Conservation (phyloP, 202 grass and related monocot species). For the Hordeum pubiflorum region DNA sequence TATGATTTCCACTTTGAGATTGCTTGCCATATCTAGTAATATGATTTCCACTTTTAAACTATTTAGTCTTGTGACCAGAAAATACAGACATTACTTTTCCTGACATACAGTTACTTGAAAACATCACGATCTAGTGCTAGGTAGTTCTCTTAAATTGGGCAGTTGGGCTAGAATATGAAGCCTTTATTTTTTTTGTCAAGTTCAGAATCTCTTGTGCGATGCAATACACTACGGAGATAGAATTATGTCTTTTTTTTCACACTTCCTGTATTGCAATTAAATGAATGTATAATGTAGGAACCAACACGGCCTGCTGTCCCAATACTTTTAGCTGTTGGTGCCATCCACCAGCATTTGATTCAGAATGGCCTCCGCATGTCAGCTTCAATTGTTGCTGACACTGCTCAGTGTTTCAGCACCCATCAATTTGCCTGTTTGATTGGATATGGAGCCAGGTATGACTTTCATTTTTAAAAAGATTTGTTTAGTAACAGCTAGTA, state of each 20-base stretch:
- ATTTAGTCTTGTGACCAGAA: not conserved
- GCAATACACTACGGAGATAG: not conserved
- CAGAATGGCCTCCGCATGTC: conserved; percentile 96
- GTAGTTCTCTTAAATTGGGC: not conserved
- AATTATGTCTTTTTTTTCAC: not conserved
- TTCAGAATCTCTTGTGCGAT: not conserved
- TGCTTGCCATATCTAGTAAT: not conserved
- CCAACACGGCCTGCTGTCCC: conserved; percentile 90
- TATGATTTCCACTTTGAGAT: not conserved
- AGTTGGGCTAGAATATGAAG: not conserved
- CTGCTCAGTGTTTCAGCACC: conserved; percentile 98
- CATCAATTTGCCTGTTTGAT: conserved; percentile 99
- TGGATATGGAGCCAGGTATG: conserved; percentile 97
- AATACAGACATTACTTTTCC: not conserved
- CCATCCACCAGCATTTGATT: conserved; percentile 99
- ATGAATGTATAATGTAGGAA: conserved; percentile 56
- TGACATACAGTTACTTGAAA: not conserved
- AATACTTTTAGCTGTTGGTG: conserved; percentile 95
- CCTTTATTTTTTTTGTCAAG: conserved; percentile 11
- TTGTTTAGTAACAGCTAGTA: conserved; percentile 4
- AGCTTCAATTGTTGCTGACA: conserved; percentile 93
- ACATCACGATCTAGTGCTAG: not conserved
- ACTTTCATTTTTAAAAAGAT: conserved; percentile 1
- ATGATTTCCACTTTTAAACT: conserved; percentile 3
- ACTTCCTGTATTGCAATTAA: conserved; percentile 18